phyloP scores from a whole-genome alignment of 2,329 filamentous ascomycete species.

The Mycosphaerella sp. region DNA sequence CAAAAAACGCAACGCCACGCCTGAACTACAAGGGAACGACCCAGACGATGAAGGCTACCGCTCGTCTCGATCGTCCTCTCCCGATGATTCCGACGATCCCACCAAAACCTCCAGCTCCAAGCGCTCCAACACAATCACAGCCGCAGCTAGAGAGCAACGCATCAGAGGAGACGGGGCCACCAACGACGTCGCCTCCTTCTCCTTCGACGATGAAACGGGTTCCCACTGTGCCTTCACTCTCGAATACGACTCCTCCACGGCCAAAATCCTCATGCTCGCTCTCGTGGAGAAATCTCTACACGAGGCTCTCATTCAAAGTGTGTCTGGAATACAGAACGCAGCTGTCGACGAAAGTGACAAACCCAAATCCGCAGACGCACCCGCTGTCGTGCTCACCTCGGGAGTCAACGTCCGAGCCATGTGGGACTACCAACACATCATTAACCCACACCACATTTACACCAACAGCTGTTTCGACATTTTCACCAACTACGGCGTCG shows the following conservation, averaged over 20 bases:
- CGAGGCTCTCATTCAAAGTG: conserved; percentile 78
- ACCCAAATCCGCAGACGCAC: conserved; percentile 37
- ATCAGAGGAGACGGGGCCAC: conserved; percentile 54
- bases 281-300: conserved; percentile 76
- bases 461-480: conserved; percentile 92
- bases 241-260: conserved; percentile 69
- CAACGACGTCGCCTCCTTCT: conserved; percentile 65
- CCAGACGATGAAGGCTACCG: conserved; percentile 52
- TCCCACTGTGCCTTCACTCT: conserved; percentile 74
- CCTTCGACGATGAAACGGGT: conserved; percentile 68
- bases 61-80: conserved; percentile 36
- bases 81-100: conserved; percentile 30
- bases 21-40: conserved; percentile 43
- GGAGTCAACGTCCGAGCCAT: conserved; percentile 88
- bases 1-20: conserved; percentile 37
- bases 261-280: conserved; percentile 89
- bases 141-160: conserved; percentile 53
- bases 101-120: not conserved
- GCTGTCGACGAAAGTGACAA: conserved; percentile 56
- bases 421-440: conserved; percentile 76
- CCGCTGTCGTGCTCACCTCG: conserved; percentile 59
- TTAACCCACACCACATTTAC: conserved; percentile 77
- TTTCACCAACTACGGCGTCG: conserved; percentile 80
- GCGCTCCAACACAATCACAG: conserved; percentile 35
- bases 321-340: conserved; percentile 68